A percentile compares a stretch with the other conserved stretches of the same genome.
Conservation (phyloP, 306 rosid species). For the Datisca glomerata region DNA sequence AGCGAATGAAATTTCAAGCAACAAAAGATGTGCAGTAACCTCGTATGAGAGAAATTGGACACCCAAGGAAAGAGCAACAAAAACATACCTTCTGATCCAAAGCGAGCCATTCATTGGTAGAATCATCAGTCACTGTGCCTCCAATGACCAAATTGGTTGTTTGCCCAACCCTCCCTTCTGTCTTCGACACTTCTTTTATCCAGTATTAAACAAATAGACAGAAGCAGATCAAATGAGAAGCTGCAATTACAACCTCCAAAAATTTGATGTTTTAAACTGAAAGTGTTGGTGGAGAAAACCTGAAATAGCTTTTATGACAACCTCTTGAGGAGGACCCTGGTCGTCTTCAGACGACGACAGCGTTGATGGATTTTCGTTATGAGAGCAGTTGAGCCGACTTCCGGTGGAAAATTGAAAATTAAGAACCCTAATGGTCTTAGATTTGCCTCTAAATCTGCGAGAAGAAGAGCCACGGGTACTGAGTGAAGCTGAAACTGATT, state of each 20-base stretch:
- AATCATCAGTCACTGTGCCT: constrained; percentile 84
- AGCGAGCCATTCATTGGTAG: constrained; percentile 74
- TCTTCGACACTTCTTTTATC: constrained; percentile 72
- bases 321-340: constrained; percentile 90
- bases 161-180: constrained; percentile 95
- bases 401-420: constrained; percentile 24
- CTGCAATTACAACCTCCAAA: background rate
- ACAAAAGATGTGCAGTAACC: background rate
- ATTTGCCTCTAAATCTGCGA: constrained; percentile 12
- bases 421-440: constrained; percentile 17
- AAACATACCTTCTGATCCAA: constrained; percentile 80
- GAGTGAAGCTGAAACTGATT: constrained; percentile 5
- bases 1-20: too few species aligned
- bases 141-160: constrained; percentile 94
- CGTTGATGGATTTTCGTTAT: constrained; percentile 30
- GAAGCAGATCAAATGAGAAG: background rate
- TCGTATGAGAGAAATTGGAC: background rate
- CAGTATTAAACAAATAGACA: background rate
- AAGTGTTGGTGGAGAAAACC: constrained; percentile 25
- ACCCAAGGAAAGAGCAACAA: background rate
- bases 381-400: constrained; percentile 34
- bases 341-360: constrained; percentile 45
- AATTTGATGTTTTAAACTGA: background rate
- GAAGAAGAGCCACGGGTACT: background rate
- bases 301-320: constrained; percentile 86